A percentile compares a stretch with the other conserved stretches of the same genome.
Conservation (phyloP, 148 eudicot species). For the Rhododendron kiyosumense region DNA sequence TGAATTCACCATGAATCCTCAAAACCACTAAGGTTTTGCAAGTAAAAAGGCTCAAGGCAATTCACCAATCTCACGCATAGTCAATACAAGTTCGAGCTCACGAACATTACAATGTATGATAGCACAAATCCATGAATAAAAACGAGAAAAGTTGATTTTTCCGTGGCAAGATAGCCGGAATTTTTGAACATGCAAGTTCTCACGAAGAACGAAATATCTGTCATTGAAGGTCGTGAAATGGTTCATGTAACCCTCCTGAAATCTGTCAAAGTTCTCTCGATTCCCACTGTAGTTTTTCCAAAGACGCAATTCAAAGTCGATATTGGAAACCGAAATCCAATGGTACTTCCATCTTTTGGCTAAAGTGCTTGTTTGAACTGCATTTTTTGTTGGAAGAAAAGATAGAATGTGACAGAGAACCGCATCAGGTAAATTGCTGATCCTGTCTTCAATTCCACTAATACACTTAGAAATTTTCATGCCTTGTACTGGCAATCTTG, state of each 20-base stretch:
- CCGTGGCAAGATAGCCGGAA: background rate
- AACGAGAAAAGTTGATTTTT: background rate
- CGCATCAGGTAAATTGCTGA: background rate
- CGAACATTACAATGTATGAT: background rate
- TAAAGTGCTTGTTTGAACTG: background rate
- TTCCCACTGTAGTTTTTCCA: background rate
- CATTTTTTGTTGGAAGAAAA: background rate
- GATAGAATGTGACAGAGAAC: constrained; percentile 5
- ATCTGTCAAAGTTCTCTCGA: background rate
- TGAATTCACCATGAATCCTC: background rate
- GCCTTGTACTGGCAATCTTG: background rate
- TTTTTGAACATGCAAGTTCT: background rate
- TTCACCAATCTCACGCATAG: background rate
- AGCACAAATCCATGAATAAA: background rate
- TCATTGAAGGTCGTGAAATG: background rate
- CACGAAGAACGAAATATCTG: background rate
- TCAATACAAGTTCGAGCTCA: background rate
- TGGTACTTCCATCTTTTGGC: background rate
- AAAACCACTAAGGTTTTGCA: background rate
- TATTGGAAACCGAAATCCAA: background rate
- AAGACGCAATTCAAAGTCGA: background rate
- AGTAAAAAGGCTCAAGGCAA: background rate
- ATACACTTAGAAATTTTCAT: background rate
- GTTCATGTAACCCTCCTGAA: background rate
- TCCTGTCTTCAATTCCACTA: background rate